phyloP scores from a whole-genome alignment of 495 filamentous ascomycete genomes.

The Collariella sp. region DNA sequence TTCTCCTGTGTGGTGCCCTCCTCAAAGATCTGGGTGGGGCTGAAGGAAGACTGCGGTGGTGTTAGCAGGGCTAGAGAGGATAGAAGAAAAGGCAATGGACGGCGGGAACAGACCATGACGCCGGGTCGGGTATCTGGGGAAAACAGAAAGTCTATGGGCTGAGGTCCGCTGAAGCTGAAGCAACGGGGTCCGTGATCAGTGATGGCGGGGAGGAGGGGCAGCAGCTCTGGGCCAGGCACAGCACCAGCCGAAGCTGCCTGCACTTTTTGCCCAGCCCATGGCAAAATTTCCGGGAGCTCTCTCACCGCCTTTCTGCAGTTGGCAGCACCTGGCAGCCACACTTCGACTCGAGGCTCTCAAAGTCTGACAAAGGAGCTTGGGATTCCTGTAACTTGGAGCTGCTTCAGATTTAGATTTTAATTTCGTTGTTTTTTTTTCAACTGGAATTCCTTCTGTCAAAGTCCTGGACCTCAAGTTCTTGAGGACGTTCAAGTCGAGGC shows the following conservation, averaged over 20 bases:
- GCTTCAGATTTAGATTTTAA: too few species aligned
- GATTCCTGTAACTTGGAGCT: not conserved
- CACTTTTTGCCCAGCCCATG: constrained; percentile 25
- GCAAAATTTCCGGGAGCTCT: constrained; percentile 23
- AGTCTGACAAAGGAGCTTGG: not conserved
- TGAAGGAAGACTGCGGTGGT: constrained; percentile 45
- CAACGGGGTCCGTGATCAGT: too few species aligned
- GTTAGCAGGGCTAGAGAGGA: constrained; percentile 13
- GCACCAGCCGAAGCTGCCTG: constrained; percentile 18
- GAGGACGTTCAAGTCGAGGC: too few species aligned
- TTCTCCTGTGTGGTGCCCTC: constrained; percentile 97
- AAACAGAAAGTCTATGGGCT: not conserved
- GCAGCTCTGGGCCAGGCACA: constrained; percentile 23
- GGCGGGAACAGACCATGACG: constrained; percentile 8
- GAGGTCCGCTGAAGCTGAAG: not conserved
- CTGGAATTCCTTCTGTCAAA: not conserved
- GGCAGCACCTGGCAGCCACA: constrained; percentile 3
- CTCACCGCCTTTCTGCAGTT: constrained; percentile 20
- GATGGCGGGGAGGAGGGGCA: constrained; percentile 20
- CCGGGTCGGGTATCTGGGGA: constrained; percentile 5
- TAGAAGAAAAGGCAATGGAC: not conserved
- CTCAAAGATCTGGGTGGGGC: constrained; percentile 96
- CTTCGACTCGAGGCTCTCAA: not conserved
- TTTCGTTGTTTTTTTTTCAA: not conserved
- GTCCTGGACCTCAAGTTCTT: not conserved